Evolutionary conservation across 2,329 filamentous ascomycete species (phyloP), one percentile per base, ranked within the genome.

Genomic region (Apiospora arundinis): DNA sequence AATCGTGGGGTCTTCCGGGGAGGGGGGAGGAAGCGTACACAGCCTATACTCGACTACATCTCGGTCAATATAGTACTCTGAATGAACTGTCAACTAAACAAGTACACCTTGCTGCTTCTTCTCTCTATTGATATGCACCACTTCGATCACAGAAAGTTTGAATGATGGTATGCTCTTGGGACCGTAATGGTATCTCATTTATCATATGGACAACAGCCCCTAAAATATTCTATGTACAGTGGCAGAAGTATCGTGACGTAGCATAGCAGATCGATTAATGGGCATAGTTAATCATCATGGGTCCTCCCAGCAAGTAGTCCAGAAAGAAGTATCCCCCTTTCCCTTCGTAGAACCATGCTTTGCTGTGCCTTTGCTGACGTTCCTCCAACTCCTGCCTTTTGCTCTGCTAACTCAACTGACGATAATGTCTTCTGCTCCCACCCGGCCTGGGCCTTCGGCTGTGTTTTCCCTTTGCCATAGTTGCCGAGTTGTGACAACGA

Each of bases 1-100:
- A 63, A 40, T 63, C 32, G 56, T 63, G 56, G 56, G 56, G 56
- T 63, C 56, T 40, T 63, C 56, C 56, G 56, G 32, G 56, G 32
- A 63, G 8, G 52, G 32, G 32, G n/a, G 32, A 63, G 56, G 21
- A 63, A 40, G 32, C 56, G 9, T 63, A 63, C 56, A n/a, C 56
- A 63, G 56, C 56, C n/a, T 40, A 63, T 63, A 18, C 12, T 18
- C 18, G 56, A 63, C 32, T 40, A 23, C 37, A 63, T 40, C 18
- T 63, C 37, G 56, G 56, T 37, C 56, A 40, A 40, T 40, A 40
- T 40, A 63, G 56, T 28, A 63, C n/a, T 63, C 56, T 63, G 32
- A 63, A 63, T 37, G 56, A 63, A 63, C 56, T 63, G 56, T 32
- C 56, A n/a, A 40, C 56, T 18, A 32, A 63, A 40, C 32, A 40